Base-by-base conservation (phyloP, 2,329 filamentous ascomycete species). In the Aspergillus neoniger region DNA sequence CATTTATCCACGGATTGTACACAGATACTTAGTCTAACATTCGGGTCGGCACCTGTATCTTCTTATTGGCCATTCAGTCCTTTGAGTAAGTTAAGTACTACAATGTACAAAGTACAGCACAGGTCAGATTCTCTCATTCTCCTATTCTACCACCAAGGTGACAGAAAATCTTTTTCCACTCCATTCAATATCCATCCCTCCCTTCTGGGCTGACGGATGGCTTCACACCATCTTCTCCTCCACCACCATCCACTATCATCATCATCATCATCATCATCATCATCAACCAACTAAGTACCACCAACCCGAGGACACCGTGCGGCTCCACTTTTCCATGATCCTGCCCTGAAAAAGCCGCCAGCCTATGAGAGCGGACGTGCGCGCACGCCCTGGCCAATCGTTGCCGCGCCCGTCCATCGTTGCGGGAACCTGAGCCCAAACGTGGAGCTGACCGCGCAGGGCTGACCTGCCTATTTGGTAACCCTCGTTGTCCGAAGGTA, bases 401-500 rank as follows among this genome's bases (percentile, higher is more conserved):
- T 50, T 50, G 47, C 21, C 21, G 41, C 41, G 41, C 19, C 41
- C 41, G 19, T 44, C 41, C 25, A 28, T 30, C 25, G n/a, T 38
- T 19, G 17, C 41, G 25, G 52, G 28, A 48, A 12, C 28, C 36
- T 25, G 12, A 43, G 25, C 28, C n/a, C 41, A 23, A 54, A 51
- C 59, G 43, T 55, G 59, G 44, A 58, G 39, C 38, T 32, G n/a
- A 36, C 32, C 25, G 47, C 23, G 38, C 56, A 55, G 47, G 57
- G 52, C 32, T 39, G 57, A 62, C 52, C 43, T 62, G 49, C 60
- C 47, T 17, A 15, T 56, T 55, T 51, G 10, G 21, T 25, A 3
- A 2, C 12, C 32, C 32, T 8, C 17, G 52, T 15, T 17, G 12
- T 12, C 41, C 43, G 38, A 47, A 50, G 30, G 19, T 28, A 53